These are phyloP conservation scores for Eucalyptus curtisii DNA, from an alignment of 345 rosid genomes.

Conservation along the genomic window DNA sequence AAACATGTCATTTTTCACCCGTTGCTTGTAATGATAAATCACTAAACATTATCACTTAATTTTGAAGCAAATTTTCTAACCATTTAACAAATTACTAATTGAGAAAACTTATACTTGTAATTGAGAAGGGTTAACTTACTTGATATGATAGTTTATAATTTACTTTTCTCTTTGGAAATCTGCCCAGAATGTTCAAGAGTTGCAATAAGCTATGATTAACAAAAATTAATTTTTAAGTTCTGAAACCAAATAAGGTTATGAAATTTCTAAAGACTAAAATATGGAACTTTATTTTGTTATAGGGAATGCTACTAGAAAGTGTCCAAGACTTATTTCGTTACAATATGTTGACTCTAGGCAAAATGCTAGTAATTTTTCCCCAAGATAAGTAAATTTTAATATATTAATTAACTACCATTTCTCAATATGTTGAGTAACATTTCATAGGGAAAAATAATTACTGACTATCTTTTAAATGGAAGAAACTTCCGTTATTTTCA, in stretches of 20 bases:
- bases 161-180: background rate
- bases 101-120: background rate
- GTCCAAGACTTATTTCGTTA: background rate
- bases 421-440: too few species aligned
- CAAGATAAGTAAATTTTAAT: too few species aligned
- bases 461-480: too few species aligned
- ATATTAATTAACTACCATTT: too few species aligned
- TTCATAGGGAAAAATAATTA: too few species aligned
- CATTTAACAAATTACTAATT: background rate
- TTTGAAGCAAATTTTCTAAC: background rate
- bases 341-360: too few species aligned
- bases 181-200: background rate
- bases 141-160: background rate
- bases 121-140: background rate
- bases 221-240: background rate
- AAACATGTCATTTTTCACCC: background rate
- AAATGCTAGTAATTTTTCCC: too few species aligned
- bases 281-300: background rate
- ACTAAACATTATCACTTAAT: background rate
- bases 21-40: background rate
- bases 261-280: background rate
- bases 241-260: background rate
- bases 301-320: background rate
- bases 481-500: too few species aligned
- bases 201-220: background rate